A percentile compares a stretch with the other conserved stretches of the same genome.
These are phyloP conservation scores for Ambrosia hybrid DNA, from an alignment of 140 eudicot genomes.

Conservation along the genomic window DNA sequence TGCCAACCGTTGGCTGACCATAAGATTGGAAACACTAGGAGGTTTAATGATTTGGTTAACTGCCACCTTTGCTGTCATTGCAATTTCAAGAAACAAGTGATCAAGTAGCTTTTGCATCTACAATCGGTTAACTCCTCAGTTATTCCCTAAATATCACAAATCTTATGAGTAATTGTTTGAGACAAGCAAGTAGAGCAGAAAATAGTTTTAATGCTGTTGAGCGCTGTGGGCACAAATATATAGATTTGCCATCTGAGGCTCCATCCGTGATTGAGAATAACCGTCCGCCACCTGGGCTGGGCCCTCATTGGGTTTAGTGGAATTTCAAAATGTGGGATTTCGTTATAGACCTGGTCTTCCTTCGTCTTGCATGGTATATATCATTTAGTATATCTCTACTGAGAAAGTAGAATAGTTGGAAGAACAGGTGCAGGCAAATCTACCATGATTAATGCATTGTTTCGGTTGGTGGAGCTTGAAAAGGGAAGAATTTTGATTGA, in stretches of 20 bases:
- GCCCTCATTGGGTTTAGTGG: conserved; percentile 76
- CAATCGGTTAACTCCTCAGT: conserved; percentile 88
- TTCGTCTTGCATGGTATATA: conserved; percentile 75
- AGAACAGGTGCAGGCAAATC: conserved; percentile 99
- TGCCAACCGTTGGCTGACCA: conserved; percentile 89
- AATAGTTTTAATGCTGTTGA: conserved; percentile 92
- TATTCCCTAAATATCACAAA: conserved; percentile 81
- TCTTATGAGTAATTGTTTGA: conserved; percentile 72
- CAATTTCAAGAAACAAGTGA: conserved; percentile 73
- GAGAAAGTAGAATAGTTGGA: conserved; percentile 90
- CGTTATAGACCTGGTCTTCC: conserved; percentile 91
- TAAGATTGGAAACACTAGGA: conserved; percentile 83
- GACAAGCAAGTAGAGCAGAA: conserved; percentile 91
- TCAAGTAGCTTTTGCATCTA: conserved; percentile 70
- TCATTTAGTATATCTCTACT: conserved; percentile 54
- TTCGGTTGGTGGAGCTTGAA: conserved; percentile 88
- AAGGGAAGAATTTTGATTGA: conserved; percentile 82
- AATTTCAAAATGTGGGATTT: conserved; percentile 72
- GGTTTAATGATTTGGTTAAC: conserved; percentile 95
- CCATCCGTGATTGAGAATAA: conserved; percentile 58
- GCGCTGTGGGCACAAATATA: conserved; percentile 82
- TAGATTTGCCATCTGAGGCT: conserved; percentile 84
- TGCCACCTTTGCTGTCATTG: conserved; percentile 96
- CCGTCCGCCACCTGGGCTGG: conserved; percentile 90
- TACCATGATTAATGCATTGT: conserved; percentile 90